Evolutionary conservation across 2,329 filamentous ascomycete species (phyloP).

Genomic region (Scleromitrula shiraiana): DNA sequence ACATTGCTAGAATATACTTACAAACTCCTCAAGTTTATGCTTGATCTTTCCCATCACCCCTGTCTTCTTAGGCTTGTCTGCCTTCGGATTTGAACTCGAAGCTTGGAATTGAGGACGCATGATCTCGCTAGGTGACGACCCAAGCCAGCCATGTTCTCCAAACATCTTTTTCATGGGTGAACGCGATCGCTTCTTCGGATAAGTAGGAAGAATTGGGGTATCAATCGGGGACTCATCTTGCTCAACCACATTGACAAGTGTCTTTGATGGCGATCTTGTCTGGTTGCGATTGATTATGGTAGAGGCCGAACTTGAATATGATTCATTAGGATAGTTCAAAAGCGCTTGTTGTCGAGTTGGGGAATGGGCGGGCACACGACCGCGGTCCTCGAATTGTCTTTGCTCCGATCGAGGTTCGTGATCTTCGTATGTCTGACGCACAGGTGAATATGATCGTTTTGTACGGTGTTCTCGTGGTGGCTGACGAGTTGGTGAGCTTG

Average conservation of each 20-base stretch:
- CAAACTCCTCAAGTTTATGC: slow-evolving; percentile 26
- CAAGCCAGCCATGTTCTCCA: slow-evolving; percentile 28
- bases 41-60: slow-evolving; percentile 25
- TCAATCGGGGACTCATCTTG: slow-evolving; percentile 12
- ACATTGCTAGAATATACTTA: slow-evolving; percentile 13
- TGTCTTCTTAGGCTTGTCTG: slow-evolving; percentile 14
- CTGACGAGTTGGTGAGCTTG: not conserved
- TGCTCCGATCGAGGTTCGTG: not conserved
- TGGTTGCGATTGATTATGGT: slow-evolving; percentile 9
- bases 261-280: slow-evolving; percentile 16
- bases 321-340: not conserved
- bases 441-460: not conserved
- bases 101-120: slow-evolving; percentile 8
- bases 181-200: slow-evolving; percentile 24
- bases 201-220: not conserved
- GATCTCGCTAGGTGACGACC: slow-evolving; percentile 19
- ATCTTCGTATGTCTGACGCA: not conserved
- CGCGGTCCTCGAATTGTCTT: not conserved
- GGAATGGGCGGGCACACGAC: not conserved
- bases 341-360: not conserved
- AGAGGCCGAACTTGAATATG: not conserved
- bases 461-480: not conserved
- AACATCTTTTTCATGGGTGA: slow-evolving; percentile 31
- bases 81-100: slow-evolving; percentile 12
- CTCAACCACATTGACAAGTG: slow-evolving; percentile 13